Conservation (phyloP, 306 rosid genomes). For the Pueraria montana region DNA sequence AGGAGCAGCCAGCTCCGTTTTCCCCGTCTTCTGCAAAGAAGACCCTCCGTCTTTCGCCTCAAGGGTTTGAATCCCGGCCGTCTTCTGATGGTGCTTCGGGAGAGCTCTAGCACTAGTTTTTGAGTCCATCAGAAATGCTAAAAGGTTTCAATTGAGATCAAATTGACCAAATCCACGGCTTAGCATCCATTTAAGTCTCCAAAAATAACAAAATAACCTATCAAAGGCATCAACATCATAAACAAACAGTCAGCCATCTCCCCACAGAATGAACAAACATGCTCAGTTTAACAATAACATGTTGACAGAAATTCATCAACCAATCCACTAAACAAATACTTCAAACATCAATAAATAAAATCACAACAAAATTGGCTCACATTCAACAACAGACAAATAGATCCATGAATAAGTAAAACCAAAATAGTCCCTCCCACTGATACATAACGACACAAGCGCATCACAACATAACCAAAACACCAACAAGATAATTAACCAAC, state of each 20-base stretch:
- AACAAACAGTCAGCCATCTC: conserved; percentile 43
- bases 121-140: conserved; percentile 74
- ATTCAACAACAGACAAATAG: conserved; percentile 34
- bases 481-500: conserved; percentile 33
- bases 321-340: conserved; percentile 28
- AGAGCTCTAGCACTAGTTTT: conserved; percentile 64
- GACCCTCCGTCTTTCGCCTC: conserved; percentile 63
- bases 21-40: conserved; percentile 54
- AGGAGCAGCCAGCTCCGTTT: conserved; percentile 52
- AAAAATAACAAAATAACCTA: conserved; percentile 45
- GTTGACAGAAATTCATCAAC: conserved; percentile 17
- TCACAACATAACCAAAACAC: conserved; percentile 8
- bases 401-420: conserved; percentile 44
- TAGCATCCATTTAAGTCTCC: conserved; percentile 49
- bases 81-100: conserved; percentile 64
- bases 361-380: conserved; percentile 23
- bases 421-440: conserved; percentile 24
- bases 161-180: conserved; percentile 50
- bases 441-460: neutral
- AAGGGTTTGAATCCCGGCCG: conserved; percentile 56
- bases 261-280: conserved; percentile 12
- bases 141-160: conserved; percentile 51
- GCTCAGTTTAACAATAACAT: conserved; percentile 1
- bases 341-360: conserved; percentile 10
- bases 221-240: conserved; percentile 42